phyloP scores from a whole-genome alignment of 371 early-diverging fungal species.

The Syncephalastrum racemosum region DNA sequence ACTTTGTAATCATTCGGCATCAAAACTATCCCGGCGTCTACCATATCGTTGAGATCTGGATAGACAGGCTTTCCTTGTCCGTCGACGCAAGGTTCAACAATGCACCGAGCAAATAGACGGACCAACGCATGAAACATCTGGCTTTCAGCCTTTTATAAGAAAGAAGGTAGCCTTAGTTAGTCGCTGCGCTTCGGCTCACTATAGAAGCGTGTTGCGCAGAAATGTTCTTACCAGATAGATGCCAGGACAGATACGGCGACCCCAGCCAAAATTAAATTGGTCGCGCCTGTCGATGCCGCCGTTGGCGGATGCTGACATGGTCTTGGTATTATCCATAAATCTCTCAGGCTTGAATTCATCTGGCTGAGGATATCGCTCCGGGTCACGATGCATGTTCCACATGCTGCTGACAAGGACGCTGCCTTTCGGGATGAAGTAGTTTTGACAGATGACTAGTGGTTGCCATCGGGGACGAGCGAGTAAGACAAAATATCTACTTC shows the following conservation, averaged over 20 bases:
- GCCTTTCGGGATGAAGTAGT: slow-evolving; percentile 39
- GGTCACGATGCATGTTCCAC: slow-evolving; percentile 19
- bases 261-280: slow-evolving; percentile 13
- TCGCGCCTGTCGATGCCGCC: slow-evolving; percentile 12
- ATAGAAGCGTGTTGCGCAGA: too few species aligned
- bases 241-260: slow-evolving; percentile 6
- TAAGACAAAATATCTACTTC: neutral
- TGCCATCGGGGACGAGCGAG: neutral
- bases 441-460: slow-evolving; percentile 16
- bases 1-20: slow-evolving; percentile 7
- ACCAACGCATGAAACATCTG: slow-evolving; percentile 9
- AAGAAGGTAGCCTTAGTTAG: neutral
- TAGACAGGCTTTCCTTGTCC: slow-evolving; percentile 10
- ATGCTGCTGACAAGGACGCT: slow-evolving; percentile 25
- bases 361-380: slow-evolving; percentile 10
- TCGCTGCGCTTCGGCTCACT: too few species aligned
- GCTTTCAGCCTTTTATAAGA: slow-evolving; percentile 11
- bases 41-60: slow-evolving; percentile 7
- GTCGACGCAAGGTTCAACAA: slow-evolving; percentile 6
- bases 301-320: slow-evolving; percentile 20
- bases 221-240: slow-evolving; percentile 20
- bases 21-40: slow-evolving; percentile 6
- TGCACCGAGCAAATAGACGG: slow-evolving; percentile 6
- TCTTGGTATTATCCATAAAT: slow-evolving; percentile 14
- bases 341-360: slow-evolving; percentile 28